A percentile compares a stretch with the other conserved stretches of the same genome.
Evolutionary conservation across 2,329 filamentous ascomycete species (phyloP).

Genomic region (Diplodia seriata): DNA sequence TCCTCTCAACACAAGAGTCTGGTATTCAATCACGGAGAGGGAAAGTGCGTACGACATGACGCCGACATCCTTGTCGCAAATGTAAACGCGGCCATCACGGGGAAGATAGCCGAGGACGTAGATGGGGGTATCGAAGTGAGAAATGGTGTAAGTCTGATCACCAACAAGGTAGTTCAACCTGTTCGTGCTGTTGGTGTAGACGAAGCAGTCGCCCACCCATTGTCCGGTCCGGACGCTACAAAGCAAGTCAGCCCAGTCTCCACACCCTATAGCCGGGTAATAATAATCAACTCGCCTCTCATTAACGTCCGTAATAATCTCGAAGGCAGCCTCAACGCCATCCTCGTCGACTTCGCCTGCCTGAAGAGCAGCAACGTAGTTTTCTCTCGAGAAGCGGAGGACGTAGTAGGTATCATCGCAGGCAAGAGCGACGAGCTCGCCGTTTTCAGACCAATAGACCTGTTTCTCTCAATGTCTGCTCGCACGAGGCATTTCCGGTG

Average conservation of each 20-base stretch:
- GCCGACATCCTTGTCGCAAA: constrained; percentile 93
- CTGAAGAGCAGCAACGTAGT: constrained; percentile 83
- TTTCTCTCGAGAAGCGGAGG: constrained; percentile 86
- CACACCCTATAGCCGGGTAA: constrained; percentile 37
- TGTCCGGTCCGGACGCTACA: constrained; percentile 85
- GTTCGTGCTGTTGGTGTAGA: constrained; percentile 97
- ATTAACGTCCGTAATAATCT: constrained; percentile 93
- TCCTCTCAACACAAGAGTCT: constrained; percentile 90
- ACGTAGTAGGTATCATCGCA: constrained; percentile 97
- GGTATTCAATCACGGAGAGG: constrained; percentile 92
- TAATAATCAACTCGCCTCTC: constrained; percentile 65
- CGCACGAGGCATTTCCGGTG: neutral
- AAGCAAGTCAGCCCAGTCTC: constrained; percentile 4
- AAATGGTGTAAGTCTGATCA: constrained; percentile 96
- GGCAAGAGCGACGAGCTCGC: constrained; percentile 88
- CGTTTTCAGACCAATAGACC: constrained; percentile 98
- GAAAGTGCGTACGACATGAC: constrained; percentile 91
- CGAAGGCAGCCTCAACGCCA: constrained; percentile 93
- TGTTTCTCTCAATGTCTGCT: constrained; percentile 41
- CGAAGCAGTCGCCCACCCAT: constrained; percentile 99
- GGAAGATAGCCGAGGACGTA: constrained; percentile 96
- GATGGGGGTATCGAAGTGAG: constrained; percentile 94
- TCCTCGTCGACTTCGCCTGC: constrained; percentile 84
- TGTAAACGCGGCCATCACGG: constrained; percentile 91
- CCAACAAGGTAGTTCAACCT: constrained; percentile 97